phyloP scores from a whole-genome alignment of 768 basidiomycete species.

The Hirschioporus abietinus region DNA sequence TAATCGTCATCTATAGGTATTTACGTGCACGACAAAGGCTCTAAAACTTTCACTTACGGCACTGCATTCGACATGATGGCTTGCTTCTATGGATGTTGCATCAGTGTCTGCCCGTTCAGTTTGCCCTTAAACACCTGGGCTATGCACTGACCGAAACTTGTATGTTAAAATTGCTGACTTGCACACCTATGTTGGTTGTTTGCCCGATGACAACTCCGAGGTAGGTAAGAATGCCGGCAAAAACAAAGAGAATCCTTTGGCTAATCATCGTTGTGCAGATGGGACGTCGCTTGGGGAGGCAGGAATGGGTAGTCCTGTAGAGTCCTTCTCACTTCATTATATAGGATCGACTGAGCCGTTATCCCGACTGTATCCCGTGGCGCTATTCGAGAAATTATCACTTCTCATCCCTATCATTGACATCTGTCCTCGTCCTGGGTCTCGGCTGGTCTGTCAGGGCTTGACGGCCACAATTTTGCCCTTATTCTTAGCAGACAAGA shows the following conservation, averaged over 20 bases:
- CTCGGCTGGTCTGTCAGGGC: background rate
- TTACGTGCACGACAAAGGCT: background rate
- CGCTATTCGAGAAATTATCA: background rate
- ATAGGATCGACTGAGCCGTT: background rate
- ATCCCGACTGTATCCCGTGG: background rate
- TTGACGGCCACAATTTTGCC: background rate
- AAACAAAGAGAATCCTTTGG: background rate
- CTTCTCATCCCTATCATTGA: background rate
- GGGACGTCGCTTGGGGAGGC: no score
- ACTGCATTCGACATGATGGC: background rate
- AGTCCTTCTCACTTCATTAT: background rate
- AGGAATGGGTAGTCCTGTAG: no score
- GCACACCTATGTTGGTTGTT: background rate
- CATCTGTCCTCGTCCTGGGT: background rate
- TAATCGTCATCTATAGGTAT: background rate
- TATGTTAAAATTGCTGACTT: background rate
- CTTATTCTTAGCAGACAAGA: background rate
- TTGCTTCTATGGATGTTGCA: background rate
- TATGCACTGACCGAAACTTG: background rate
- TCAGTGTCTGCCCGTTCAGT: background rate
- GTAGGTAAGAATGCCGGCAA: background rate
- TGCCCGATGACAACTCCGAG: background rate
- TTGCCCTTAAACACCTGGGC: background rate
- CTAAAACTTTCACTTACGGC: background rate
- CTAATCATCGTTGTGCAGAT: background rate